A percentile compares a stretch with the other conserved stretches of the same genome.
Conservation (phyloP, 495 filamentous ascomycete species). For the Friedmanniomyces endolithicus region DNA sequence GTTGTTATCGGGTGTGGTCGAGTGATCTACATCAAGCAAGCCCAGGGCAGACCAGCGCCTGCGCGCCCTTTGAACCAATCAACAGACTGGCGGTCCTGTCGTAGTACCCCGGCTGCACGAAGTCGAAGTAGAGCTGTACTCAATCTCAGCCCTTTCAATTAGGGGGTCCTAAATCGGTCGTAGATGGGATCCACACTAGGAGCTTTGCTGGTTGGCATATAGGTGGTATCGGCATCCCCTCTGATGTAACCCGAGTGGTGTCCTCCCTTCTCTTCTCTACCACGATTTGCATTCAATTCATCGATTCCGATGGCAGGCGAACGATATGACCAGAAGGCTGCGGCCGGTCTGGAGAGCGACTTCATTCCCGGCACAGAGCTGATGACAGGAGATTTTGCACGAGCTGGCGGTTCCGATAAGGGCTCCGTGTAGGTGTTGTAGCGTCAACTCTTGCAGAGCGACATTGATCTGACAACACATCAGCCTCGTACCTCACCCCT, state of each 20-base stretch:
- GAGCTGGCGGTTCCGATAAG: conserved; percentile 41
- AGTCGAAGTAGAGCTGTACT: background rate
- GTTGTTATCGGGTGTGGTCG: too few relatives aligned
- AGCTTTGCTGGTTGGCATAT: background rate
- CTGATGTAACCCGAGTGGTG: background rate
- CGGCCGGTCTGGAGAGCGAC: conserved; percentile 34
- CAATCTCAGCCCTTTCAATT: background rate
- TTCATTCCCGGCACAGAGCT: conserved; percentile 50
- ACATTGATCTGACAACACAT: background rate
- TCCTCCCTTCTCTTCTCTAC: background rate
- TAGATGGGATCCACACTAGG: background rate
- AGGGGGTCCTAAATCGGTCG: background rate
- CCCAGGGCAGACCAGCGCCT: too few relatives aligned
- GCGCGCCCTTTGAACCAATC: background rate
- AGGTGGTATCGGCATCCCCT: background rate
- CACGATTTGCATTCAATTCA: background rate
- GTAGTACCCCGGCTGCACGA: background rate
- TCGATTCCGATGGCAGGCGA: background rate
- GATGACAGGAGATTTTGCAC: conserved; percentile 36
- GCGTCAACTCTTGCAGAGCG: background rate
- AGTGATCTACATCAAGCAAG: too few relatives aligned
- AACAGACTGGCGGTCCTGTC: background rate
- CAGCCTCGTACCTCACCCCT: conserved; percentile 10
- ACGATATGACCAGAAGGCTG: conserved; percentile 8
- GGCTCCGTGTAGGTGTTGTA: conserved; percentile 14